Percentiles rank a stretch among this genome's conserved stretches.
phyloP scores from a whole-genome alignment of 2,329 filamentous ascomycete genomes.

The Apiospora marii region DNA sequence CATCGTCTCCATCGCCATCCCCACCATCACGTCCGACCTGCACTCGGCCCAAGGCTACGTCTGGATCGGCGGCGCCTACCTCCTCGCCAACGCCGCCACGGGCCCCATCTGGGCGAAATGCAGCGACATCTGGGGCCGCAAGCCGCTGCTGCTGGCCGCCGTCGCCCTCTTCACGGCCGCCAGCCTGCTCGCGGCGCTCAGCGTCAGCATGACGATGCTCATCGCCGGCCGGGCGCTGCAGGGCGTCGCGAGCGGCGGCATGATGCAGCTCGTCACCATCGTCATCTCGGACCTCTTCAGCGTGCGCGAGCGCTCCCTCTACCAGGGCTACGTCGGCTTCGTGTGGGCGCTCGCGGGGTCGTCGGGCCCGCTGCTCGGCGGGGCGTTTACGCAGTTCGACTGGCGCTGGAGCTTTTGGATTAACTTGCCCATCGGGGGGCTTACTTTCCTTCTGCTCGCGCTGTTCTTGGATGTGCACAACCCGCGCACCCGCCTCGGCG shows the following conservation, averaged over 20 bases:
- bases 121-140: constrained; percentile 31
- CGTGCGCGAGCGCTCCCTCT: constrained; percentile 48
- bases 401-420: constrained; percentile 74
- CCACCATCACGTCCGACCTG: constrained; percentile 61
- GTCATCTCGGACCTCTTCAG: constrained; percentile 46
- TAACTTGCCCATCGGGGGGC: constrained; percentile 65
- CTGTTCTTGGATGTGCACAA: constrained; percentile 60
- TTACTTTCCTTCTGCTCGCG: constrained; percentile 57
- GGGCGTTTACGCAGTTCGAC: constrained; percentile 58
- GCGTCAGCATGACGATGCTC: constrained; percentile 51
- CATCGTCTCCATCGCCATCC: constrained; percentile 68
- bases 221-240: constrained; percentile 54
- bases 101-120: constrained; percentile 50
- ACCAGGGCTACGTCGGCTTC: constrained; percentile 38
- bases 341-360: constrained; percentile 60
- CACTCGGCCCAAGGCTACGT: constrained; percentile 69
- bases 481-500: constrained; percentile 53
- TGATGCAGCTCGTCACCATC: constrained; percentile 30
- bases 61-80: constrained; percentile 75
- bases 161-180: constrained; percentile 30
- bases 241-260: constrained; percentile 34
- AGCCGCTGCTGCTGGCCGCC: constrained; percentile 30
- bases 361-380: constrained; percentile 59
- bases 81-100: constrained; percentile 70
- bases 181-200: constrained; percentile 37